Base-by-base conservation (phyloP, 2,329 filamentous ascomycete genomes). In the Penicillium sp. region DNA sequence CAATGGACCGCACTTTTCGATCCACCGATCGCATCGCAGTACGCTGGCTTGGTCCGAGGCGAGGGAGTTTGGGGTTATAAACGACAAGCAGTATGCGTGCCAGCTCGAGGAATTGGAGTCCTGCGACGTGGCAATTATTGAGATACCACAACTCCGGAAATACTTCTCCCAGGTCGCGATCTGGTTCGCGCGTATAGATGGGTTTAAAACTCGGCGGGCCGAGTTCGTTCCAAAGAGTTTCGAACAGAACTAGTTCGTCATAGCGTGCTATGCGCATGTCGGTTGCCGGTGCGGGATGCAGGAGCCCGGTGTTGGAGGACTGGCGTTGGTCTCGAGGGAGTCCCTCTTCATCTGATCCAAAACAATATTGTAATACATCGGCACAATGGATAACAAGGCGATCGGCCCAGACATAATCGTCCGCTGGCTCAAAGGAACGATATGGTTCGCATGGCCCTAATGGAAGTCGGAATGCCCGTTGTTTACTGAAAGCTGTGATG, bases 341-440 rank as follows among this genome's bases (percentile, higher is more conserved):
- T 7, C 43, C 34, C 16, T 58, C 43, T 39, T 62, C 59, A n/a
- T 55, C 55, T 11, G 69, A 57, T 53, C 72, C 58, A 63, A 87
- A 87, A 65, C 85, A 88, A 61, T 81, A 86, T 56, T 86, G 83
- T 14, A 88, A 71, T 1, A 87, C 82, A 56, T 87, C 83, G n/a
- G 84, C 84, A 50, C 84, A 84, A 61, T 85, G 81, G 3, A 85
- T 78, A 0, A 88, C 79, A 14, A 85, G 82, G 14, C 84, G 78
- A 65, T 87, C 59, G 21, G 59, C 66, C 71, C 71, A 75, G 13
- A 73, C 61, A 16, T 61, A 60, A 24, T 70, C 64, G 5, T 66
- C 63, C 3, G 73, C 68, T 2, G 67, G 69, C 9, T 72, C 69
- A 7, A 71, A 69, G 29, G 63, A 66, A 1, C 70, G 67, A 16